Conservation (phyloP, 129 eudicot genomes). For the Mikania micrantha region DNA sequence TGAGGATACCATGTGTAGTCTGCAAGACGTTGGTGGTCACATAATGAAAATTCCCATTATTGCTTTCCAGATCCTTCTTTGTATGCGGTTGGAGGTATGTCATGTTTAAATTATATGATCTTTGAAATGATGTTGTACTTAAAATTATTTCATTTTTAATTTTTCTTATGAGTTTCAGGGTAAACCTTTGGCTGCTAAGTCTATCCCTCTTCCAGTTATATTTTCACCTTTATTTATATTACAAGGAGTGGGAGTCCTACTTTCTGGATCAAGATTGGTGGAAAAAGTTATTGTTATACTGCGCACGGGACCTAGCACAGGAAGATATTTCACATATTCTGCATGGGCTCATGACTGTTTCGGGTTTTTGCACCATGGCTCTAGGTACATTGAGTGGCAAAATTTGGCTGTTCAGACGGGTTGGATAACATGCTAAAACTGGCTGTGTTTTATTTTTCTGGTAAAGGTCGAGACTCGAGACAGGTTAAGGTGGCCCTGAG, state of each 20-base stretch:
- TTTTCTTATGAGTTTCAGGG: constrained; percentile 47
- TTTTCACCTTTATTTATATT: constrained; percentile 75
- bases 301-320: constrained; percentile 48
- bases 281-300: constrained; percentile 67
- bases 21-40: constrained; percentile 93
- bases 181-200: constrained; percentile 59
- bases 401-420: background rate
- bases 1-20: constrained; percentile 54
- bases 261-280: constrained; percentile 62
- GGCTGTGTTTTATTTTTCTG: background rate
- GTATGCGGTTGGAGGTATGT: constrained; percentile 84
- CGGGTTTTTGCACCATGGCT: constrained; percentile 81
- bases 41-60: constrained; percentile 78
- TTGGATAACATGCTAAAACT: background rate
- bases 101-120: background rate
- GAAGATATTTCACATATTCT: constrained; percentile 53
- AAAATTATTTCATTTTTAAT: background rate
- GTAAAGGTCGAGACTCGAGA: background rate
- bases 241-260: constrained; percentile 81
- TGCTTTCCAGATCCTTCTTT: constrained; percentile 79
- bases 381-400: constrained; percentile 44
- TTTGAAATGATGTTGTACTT: constrained; percentile 3
- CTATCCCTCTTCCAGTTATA: constrained; percentile 56
- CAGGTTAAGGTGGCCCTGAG: background rate
- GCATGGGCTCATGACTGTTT: constrained; percentile 63